Evolutionary conservation across 768 basidiomycete species (phyloP).

Genomic region (Rubroboletus satanas): DNA sequence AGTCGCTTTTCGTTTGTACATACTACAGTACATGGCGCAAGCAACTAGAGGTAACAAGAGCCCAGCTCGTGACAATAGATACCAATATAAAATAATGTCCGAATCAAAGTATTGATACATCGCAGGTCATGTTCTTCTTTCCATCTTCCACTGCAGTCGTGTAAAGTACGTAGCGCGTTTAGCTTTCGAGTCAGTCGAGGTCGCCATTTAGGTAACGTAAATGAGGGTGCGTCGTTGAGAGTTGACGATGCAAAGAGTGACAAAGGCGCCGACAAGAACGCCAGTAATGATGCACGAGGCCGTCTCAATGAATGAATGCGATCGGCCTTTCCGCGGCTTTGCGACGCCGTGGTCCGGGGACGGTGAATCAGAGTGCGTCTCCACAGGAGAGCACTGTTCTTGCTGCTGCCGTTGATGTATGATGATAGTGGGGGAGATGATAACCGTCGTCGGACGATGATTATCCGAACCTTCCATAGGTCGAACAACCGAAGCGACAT

Average conservation of each 20-base stretch:
- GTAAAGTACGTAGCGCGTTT: not conserved
- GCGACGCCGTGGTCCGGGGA: slow-evolving; percentile 1
- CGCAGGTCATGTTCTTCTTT: slow-evolving; percentile 3
- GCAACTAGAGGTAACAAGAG: slow-evolving; percentile 4
- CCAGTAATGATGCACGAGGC: slow-evolving; percentile 53
- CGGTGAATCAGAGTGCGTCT: slow-evolving; percentile 11
- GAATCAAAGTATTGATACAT: slow-evolving; percentile 21
- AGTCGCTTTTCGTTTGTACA: not conserved
- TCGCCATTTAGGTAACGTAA: slow-evolving; percentile 29
- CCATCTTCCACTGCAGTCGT: not conserved
- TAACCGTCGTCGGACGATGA: slow-evolving; percentile 12
- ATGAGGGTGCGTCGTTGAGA: slow-evolving; percentile 47
- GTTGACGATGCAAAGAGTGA: slow-evolving; percentile 49
- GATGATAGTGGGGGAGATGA: slow-evolving; percentile 27
- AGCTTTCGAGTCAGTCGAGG: not conserved
- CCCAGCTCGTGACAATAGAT: slow-evolving; percentile 22
- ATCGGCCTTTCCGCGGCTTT: slow-evolving; percentile 17
- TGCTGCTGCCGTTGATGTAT: slow-evolving; percentile 23
- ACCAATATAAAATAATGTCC: slow-evolving; percentile 26
- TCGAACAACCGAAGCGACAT: not conserved
- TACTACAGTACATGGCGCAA: not conserved
- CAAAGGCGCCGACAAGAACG: slow-evolving; percentile 55
- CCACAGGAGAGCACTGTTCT: slow-evolving; percentile 12
- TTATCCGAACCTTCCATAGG: slow-evolving; percentile 1
- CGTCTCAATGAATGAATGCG: slow-evolving; percentile 30